Evolutionary conservation across 75 land plant species (phyloP).

Genomic region (Gnetum montanum): DNA sequence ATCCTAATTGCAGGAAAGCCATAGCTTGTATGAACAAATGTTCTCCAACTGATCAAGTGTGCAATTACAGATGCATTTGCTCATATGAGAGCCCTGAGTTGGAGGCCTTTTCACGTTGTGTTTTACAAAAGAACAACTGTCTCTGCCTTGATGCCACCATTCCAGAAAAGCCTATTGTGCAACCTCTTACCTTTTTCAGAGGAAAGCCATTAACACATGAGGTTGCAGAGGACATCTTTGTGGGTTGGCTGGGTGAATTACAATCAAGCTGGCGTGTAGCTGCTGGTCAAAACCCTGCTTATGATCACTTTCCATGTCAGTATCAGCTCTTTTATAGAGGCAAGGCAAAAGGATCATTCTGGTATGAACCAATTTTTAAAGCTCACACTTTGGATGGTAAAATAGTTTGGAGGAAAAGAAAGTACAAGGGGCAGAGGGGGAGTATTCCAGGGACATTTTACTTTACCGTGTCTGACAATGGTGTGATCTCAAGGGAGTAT

Average conservation of each 20-base stretch:
- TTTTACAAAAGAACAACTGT: constrained; percentile 88
- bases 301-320: constrained; percentile 94
- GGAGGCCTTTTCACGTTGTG: constrained; percentile 90
- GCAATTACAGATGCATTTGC: constrained; percentile 85
- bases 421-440: constrained; percentile 67
- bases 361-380: constrained; percentile 96
- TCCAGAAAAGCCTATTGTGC: constrained; percentile 59
- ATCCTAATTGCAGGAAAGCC: constrained; percentile 85
- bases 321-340: constrained; percentile 89
- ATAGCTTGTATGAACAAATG: constrained; percentile 72
- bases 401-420: constrained; percentile 78
- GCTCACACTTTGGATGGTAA: constrained; percentile 71
- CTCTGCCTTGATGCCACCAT: constrained; percentile 74
- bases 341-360: constrained; percentile 71
- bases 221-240: constrained; percentile 82
- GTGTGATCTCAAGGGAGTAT: constrained; percentile 87
- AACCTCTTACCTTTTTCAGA: constrained; percentile 54
- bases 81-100: constrained; percentile 84
- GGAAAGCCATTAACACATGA: constrained; percentile 58
- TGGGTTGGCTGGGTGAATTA: constrained; percentile 81
- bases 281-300: constrained; percentile 95
- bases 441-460: constrained; percentile 68
- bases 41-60: constrained; percentile 90
- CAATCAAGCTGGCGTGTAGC: constrained; percentile 95
- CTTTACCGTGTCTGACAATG: constrained; percentile 90